Percentiles rank a stretch among this genome's conserved stretches.
Evolutionary conservation across 495 filamentous ascomycete genomes (phyloP).

Genomic region (Parmelia sp.): DNA sequence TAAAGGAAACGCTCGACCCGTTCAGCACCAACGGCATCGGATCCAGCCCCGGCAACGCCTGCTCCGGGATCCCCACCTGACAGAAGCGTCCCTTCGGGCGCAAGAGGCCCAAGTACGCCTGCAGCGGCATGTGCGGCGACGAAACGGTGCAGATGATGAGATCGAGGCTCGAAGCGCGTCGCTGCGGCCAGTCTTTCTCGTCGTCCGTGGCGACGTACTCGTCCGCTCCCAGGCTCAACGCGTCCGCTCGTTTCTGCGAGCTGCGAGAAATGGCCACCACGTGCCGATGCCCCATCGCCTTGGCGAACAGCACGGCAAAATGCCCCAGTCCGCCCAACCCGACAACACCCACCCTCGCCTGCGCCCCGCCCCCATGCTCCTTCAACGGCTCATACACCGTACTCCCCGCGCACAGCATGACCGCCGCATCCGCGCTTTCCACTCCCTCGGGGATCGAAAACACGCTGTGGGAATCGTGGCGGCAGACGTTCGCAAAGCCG

Average conservation of each 20-base stretch:
- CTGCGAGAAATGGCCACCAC: slow-evolving; percentile 73
- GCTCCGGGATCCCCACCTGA: slow-evolving; percentile 70
- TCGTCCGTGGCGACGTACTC: slow-evolving; percentile 75
- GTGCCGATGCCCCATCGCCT: slow-evolving; percentile 62
- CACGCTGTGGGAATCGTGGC: slow-evolving; percentile 63
- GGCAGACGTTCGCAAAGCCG: slow-evolving; percentile 62
- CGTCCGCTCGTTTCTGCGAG: slow-evolving; percentile 60
- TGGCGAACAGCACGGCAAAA: slow-evolving; percentile 51
- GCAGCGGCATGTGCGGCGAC: slow-evolving; percentile 64
- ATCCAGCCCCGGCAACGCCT: slow-evolving; percentile 52
- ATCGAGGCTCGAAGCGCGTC: slow-evolving; percentile 57
- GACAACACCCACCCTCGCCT: slow-evolving; percentile 71
- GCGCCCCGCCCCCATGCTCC: slow-evolving; percentile 64
- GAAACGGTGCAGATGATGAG: slow-evolving; percentile 77
- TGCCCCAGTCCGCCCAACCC: slow-evolving; percentile 77
- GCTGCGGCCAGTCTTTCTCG: slow-evolving; percentile 62
- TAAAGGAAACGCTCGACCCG: slow-evolving; percentile 63
- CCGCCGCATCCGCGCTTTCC: slow-evolving; percentile 54
- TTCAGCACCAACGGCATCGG: slow-evolving; percentile 63
- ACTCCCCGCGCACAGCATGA: slow-evolving; percentile 78
- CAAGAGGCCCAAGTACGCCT: slow-evolving; percentile 60
- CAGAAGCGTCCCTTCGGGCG: slow-evolving; percentile 65
- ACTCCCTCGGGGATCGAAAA: slow-evolving; percentile 65
- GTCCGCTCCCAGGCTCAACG: slow-evolving; percentile 49
- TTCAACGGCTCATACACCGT: slow-evolving; percentile 71